Conservation (phyloP, 1,284 basidiomycete species). For the Ustilago sp. region DNA sequence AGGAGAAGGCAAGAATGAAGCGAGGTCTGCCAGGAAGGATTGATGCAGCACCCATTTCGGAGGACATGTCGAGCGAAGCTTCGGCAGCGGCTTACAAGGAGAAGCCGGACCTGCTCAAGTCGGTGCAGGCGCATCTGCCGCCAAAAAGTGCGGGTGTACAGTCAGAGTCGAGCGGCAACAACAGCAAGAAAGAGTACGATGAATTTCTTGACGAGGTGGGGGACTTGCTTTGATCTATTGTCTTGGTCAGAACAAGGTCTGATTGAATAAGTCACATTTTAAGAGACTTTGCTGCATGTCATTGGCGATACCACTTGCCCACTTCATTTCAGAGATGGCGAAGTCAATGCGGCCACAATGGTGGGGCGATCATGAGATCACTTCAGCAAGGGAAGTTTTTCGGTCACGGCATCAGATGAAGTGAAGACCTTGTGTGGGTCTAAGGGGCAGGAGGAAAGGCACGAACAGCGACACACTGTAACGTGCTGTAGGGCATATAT, state of each 20-base stretch:
- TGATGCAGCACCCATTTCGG: constrained; percentile 54
- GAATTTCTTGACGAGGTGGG: constrained; percentile 46
- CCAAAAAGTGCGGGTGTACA: constrained; percentile 5
- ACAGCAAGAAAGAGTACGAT: constrained; percentile 36
- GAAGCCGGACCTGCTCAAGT: constrained; percentile 32
- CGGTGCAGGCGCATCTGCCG: constrained; percentile 32
- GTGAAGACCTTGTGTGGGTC: constrained; percentile 2
- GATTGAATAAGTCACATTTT: neutral
- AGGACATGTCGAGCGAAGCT: constrained; percentile 13
- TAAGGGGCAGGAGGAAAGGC: neutral
- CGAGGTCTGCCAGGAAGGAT: constrained; percentile 54
- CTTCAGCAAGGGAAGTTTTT: constrained; percentile 5
- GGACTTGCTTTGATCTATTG: constrained; percentile 32
- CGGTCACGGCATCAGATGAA: constrained; percentile 6
- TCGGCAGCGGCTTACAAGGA: constrained; percentile 14
- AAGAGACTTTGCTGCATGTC: neutral
- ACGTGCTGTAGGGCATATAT: neutral
- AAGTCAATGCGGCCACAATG: constrained; percentile 1
- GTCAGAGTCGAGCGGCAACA: neutral
- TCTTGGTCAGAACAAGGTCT: neutral
- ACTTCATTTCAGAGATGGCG: neutral
- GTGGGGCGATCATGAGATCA: constrained; percentile 9
- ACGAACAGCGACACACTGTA: neutral
- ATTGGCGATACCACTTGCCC: neutral
- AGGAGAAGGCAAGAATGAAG: constrained; percentile 48